Evolutionary conservation across 495 filamentous ascomycete species (phyloP), one percentile per base, ranked within the genome.

Genomic region (Acidiella bohemica): DNA sequence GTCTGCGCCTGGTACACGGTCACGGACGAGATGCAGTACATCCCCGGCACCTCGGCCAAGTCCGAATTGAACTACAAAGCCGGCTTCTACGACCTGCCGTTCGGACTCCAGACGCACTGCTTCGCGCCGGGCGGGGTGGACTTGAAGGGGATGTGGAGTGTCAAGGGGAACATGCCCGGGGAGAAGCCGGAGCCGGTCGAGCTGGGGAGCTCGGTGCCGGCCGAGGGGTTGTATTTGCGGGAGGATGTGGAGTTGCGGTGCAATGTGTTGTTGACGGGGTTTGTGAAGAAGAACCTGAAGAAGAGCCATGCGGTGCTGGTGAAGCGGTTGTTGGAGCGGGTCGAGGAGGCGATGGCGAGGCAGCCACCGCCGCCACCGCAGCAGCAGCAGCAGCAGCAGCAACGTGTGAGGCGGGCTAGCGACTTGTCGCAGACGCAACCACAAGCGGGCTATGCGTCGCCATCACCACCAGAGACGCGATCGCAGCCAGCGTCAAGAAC

Each of bases 231-330:
- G 0, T 87, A 80, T 54, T 57, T 87, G 16, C 67, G 76, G 8
- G 81, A 87, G 60, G 81, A 86, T 43, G 73, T 84, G 31, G 72
- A 82, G 37, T 74, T 90, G 61, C 67, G 67, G 39, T 85, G 79
- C 65, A 86, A 85, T 50, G 61, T 84, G 14, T 59, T 83, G 44
- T 68, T 84, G 62, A 68, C 73, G 0, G 54, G 62, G 8, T 85
- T 86, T 51, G 78, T 87, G 28, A 84, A 80, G 64, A 72, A 70
- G 55, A 84, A 77, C 17, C 65, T 85, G 17, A 81, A 80, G 53
- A 79, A 78, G 44, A 67, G 78, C 1, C 78, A 84, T 47, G 64
- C 62, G 12, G 61, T 67, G 2, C 64, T 90, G 25, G 78, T 85
- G 1, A 73, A 76, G 17, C 59, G 75, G 4, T 59, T 87, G 14